Percentiles rank a stretch among this genome's conserved stretches.
These are phyloP conservation scores for Fusarium sp. DNA, from an alignment of 2,329 filamentous ascomycete species.

Conservation along the genomic window DNA sequence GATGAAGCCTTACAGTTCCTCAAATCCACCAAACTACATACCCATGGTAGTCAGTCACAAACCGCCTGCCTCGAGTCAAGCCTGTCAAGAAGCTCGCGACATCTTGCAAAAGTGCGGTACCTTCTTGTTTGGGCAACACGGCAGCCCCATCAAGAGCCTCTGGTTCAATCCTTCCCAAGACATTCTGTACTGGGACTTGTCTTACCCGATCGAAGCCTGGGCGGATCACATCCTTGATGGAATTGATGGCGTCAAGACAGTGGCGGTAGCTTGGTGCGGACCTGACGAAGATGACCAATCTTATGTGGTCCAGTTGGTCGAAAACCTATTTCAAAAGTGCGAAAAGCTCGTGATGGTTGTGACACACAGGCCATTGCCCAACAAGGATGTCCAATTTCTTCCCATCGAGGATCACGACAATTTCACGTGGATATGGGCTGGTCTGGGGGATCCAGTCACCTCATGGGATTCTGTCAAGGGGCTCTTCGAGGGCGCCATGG, in stretches of 20 bases:
- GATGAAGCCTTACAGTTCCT: not conserved
- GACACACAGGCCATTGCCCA: no score
- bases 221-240: not conserved
- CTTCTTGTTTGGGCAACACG: slow-evolving; percentile 3
- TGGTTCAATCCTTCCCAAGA: slow-evolving; percentile 13
- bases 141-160: slow-evolving; percentile 4
- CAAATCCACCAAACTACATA: not conserved
- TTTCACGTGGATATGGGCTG: no score
- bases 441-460: no score
- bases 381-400: no score
- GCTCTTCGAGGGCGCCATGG: no score
- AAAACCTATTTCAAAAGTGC: no score
- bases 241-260: not conserved
- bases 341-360: no score
- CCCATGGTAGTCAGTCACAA: slow-evolving; percentile 19
- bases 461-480: no score
- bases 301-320: no score
- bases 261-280: not conserved
- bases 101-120: not conserved
- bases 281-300: no score
- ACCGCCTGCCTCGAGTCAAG: slow-evolving; percentile 12
- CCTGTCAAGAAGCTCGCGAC: slow-evolving; percentile 12
- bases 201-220: no score
- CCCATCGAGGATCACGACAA: no score
- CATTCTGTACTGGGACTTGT: slow-evolving; percentile 11